Conservation (phyloP, 208 protist genomes). For the Acanthamoeba quina region DNA sequence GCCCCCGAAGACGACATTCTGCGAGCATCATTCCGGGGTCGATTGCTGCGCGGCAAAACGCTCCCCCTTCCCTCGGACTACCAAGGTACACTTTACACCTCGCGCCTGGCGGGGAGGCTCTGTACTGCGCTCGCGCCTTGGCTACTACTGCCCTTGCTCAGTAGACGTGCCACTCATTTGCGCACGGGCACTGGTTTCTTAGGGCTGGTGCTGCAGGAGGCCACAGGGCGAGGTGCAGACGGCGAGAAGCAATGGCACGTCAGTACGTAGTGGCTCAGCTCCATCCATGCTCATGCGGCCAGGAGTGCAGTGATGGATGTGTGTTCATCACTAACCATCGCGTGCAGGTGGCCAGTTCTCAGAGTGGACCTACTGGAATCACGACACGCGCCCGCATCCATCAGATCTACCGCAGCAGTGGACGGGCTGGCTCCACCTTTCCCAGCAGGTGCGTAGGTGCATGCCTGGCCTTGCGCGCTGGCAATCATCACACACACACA, state of each 20-base stretch:
- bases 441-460: not conserved
- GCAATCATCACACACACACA: not conserved
- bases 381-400: not conserved
- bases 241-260: conserved; percentile 34
- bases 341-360: not conserved
- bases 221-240: not conserved
- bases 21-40: not conserved
- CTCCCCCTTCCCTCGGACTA: not conserved
- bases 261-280: not conserved
- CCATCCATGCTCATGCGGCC: not conserved
- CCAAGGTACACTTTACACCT: not conserved
- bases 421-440: conserved; percentile 25
- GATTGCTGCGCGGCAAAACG: conserved; percentile 9
- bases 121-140: not conserved
- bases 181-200: not conserved
- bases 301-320: not conserved
- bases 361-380: conserved; percentile 31
- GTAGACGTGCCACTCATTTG: not conserved
- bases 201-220: conserved; percentile 9
- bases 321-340: not conserved
- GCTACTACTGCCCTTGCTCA: not conserved
- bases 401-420: not conserved
- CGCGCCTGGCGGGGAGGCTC: not conserved
- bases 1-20: not conserved
- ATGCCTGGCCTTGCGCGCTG: not conserved